phyloP scores from a whole-genome alignment of 805 yeast genomes.

The Sugiyamaella chiloensis region DNA sequence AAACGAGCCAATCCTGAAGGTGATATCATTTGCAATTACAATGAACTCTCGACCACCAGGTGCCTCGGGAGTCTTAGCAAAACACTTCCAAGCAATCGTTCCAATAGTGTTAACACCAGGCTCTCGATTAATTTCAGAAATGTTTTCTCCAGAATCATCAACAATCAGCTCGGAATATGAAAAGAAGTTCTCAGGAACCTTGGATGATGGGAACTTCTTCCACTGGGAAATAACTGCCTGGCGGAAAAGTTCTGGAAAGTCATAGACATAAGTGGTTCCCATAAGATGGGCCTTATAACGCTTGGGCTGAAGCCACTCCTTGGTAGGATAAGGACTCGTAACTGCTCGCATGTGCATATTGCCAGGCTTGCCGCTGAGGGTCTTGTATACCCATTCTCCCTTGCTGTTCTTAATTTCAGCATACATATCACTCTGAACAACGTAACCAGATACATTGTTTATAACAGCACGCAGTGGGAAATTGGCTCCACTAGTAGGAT shows the following conservation, averaged over 20 bases:
- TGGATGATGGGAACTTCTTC: constrained; percentile 50
- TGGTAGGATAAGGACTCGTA: constrained; percentile 94
- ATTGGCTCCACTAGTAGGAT: constrained; percentile 83
- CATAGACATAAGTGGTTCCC: constrained; percentile 98
- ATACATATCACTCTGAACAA: constrained; percentile 91
- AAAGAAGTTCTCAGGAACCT: constrained; percentile 72
- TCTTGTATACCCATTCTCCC: constrained; percentile 97
- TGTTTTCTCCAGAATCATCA: constrained; percentile 71
- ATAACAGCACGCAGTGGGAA: constrained; percentile 96
- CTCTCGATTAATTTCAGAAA: constrained; percentile 89
- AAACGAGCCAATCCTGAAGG: constrained; percentile 97
- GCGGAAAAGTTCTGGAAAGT: constrained; percentile 97
- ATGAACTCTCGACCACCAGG: constrained; percentile 94
- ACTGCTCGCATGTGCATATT: constrained; percentile 96
- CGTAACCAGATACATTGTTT: constrained; percentile 95
- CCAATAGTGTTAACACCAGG: constrained; percentile 96
- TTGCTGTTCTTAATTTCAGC: constrained; percentile 88
- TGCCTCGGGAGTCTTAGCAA: constrained; percentile 93
- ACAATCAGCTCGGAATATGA: constrained; percentile 75
- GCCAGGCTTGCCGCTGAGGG: constrained; percentile 84
- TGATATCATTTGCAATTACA: constrained; percentile 94
- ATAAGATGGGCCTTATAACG: constrained; percentile 97
- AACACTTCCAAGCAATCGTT: constrained; percentile 94
- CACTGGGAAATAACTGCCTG: constrained; percentile 86
- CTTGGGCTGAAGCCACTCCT: constrained; percentile 97